phyloP scores from a whole-genome alignment of 768 basidiomycete genomes.

The Xerocomellus dryophilus region DNA sequence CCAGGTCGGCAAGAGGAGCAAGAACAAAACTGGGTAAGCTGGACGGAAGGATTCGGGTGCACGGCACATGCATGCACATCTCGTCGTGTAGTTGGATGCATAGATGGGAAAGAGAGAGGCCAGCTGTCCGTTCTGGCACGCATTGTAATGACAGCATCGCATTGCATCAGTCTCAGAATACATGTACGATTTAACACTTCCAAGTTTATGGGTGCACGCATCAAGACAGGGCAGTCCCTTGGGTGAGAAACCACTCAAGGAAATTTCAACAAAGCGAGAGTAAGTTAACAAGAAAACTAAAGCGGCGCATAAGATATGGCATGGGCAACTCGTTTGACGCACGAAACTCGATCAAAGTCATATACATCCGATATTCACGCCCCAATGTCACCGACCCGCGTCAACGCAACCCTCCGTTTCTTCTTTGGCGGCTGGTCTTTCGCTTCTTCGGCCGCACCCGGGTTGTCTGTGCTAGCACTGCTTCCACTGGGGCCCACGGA shows the following conservation, averaged over 20 bases:
- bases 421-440: constrained; percentile 71
- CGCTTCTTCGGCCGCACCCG: constrained; percentile 17
- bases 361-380: constrained; percentile 14
- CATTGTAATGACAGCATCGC: constrained; percentile 15
- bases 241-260: not conserved
- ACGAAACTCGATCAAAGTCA: constrained; percentile 6
- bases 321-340: not conserved
- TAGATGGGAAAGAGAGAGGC: not conserved
- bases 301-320: constrained; percentile 16
- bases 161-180: constrained; percentile 24
- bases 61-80: not conserved
- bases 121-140: constrained; percentile 1
- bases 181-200: constrained; percentile 15
- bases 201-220: not conserved
- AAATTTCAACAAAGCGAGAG: constrained; percentile 11
- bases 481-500: constrained; percentile 12
- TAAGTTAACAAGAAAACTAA: constrained; percentile 11
- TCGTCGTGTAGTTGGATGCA: not conserved
- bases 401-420: constrained; percentile 78
- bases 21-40: constrained; percentile 66
- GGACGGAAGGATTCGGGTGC: constrained; percentile 31
- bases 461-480: constrained; percentile 7
- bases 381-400: constrained; percentile 58
- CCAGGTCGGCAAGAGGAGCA: constrained; percentile 85
- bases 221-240: constrained; percentile 8